Base-by-base conservation (phyloP, 345 rosid genomes). In the Hibiscus trionum region DNA sequence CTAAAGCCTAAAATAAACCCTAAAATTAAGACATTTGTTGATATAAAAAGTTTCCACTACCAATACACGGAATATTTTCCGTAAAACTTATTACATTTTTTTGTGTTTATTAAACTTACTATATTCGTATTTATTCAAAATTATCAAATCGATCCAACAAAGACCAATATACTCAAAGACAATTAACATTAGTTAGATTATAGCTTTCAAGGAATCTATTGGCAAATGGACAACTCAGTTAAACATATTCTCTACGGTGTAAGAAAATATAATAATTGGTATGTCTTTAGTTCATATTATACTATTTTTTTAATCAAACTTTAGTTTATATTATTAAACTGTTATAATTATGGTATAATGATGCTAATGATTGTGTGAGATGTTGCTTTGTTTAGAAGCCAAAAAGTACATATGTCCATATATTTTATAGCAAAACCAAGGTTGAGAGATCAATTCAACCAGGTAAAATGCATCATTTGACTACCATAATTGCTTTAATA, bases 321-420 rank as follows among this genome's bases (percentile, higher is more conserved):
- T 61, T 62, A 11, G 12, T 9, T 35, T 2, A 47, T 10, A 62
- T n/a, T 33, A 62, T 33, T 62, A 62, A 29, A 61, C 21, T 35
- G 24, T 8, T 33, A 62, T 62, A 62, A 62, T 62, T 33, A 62
- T 62, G 44, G 21, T 35, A 33, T 62, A 62, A 62, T 61, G 66
- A 61, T 31, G 66, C 16, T 16, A 31, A 61, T 62, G 66, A 62
- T 62, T 62, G 66, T 31, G 66, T 31, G 66, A 70, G 29, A 62
- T 52, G 74, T 17, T 70, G 58, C 71, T 61, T 76, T 62, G 64
- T 76, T 69, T 70, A 19, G 46, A 12, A 61, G 59, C 24, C 70
- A 56, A 56, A 56, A 56, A 56, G 4, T 56, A 21, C 61, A 56
- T 56, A 21, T 4, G 16, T 11, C 3, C 11, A 47, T 11, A 47